Conservation (phyloP, 768 basidiomycete species). For the Termitomyces sp. region DNA sequence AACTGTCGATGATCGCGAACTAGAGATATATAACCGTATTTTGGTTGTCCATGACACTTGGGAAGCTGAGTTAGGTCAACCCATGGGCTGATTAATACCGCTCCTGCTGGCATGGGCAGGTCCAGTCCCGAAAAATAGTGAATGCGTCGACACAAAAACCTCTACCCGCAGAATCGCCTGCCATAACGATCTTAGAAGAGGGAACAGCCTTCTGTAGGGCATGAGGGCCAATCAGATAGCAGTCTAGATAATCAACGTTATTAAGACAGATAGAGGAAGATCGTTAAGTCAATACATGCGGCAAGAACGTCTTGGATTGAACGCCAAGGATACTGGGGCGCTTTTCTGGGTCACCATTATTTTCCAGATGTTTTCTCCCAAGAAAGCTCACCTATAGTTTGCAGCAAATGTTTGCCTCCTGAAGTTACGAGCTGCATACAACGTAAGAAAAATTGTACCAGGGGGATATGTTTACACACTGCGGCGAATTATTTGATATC, state of each 20-base stretch:
- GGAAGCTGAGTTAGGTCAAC: constrained; percentile 83
- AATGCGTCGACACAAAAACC: neutral
- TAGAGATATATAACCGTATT: neutral
- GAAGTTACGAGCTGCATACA: neutral
- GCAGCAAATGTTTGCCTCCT: neutral
- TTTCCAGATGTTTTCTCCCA: too few relatives aligned
- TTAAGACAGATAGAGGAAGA: constrained; percentile 16
- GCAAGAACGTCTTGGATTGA: constrained; percentile 73
- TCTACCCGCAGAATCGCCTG: neutral
- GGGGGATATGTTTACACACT: neutral
- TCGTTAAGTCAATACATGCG: constrained; percentile 43
- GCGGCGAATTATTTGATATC: neutral
- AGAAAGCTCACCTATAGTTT: neutral
- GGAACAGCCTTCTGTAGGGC: neutral
- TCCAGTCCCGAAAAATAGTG: constrained; percentile 65
- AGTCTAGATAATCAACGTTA: neutral
- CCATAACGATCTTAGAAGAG: neutral
- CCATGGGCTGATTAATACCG: constrained; percentile 77
- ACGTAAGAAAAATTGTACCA: neutral
- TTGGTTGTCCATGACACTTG: constrained; percentile 48
- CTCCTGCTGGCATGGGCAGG: constrained; percentile 67
- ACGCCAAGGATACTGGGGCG: constrained; percentile 83
- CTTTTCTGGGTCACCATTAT: constrained; percentile 38
- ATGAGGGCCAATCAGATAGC: neutral
- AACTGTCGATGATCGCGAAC: too few relatives aligned